Percentiles rank a stretch among this genome's conserved stretches.
Evolutionary conservation across 1,284 basidiomycete species (phyloP).

Genomic region (Fomitopsis schrenkii): DNA sequence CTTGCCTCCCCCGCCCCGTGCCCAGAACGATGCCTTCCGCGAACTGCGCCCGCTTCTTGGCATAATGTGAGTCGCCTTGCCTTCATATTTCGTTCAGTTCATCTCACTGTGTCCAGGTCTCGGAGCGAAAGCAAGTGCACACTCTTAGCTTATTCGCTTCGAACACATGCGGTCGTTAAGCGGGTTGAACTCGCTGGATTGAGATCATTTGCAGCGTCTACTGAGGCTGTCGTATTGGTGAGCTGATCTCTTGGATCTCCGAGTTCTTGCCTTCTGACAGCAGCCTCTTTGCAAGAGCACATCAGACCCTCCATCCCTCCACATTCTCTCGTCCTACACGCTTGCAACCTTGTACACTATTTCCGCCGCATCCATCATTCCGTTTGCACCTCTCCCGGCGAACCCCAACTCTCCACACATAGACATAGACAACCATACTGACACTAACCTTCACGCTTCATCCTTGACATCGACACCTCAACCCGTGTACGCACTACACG

Average conservation of each 20-base stretch:
- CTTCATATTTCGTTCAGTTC: neutral
- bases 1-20: conserved; percentile 32
- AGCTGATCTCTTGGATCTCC: conserved; percentile 22
- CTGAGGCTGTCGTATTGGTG: conserved; percentile 55
- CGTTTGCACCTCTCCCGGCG: conserved; percentile 29
- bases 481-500: conserved; percentile 57
- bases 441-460: neutral
- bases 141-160: conserved; percentile 56
- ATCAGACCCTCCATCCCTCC: conserved; percentile 48
- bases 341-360: conserved; percentile 51
- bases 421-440: conserved; percentile 23
- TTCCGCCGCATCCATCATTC: conserved; percentile 39
- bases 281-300: conserved; percentile 43
- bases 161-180: conserved; percentile 51
- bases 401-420: conserved; percentile 33
- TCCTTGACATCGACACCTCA: conserved; percentile 21
- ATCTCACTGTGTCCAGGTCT: conserved; percentile 8
- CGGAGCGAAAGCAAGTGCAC: conserved; percentile 17
- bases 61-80: conserved; percentile 42
- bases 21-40: conserved; percentile 25
- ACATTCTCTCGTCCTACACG: conserved; percentile 52
- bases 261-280: neutral
- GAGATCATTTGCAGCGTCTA: conserved; percentile 45
- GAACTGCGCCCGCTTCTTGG: conserved; percentile 48
- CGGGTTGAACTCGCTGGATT: conserved; percentile 40